These are phyloP conservation scores for Diaporthe citri DNA, from an alignment of 2,329 filamentous ascomycete genomes.

Conservation along the genomic window DNA sequence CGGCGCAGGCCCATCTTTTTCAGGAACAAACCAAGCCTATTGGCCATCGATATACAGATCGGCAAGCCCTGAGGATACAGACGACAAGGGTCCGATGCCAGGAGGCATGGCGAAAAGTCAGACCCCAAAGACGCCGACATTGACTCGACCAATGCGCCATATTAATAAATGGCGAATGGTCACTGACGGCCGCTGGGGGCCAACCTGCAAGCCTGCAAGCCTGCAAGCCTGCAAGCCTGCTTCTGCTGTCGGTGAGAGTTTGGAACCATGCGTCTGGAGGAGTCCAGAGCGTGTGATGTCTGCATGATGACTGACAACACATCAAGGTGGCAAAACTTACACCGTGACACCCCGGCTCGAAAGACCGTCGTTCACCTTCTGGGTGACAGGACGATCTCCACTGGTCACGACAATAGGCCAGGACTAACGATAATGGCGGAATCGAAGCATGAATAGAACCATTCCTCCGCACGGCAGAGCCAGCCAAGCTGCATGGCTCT, in stretches of 20 bases:
- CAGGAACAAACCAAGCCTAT: conserved; percentile 20
- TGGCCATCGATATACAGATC: conserved; percentile 26
- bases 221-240: neutral
- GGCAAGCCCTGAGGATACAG: conserved; percentile 20
- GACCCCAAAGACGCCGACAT: conserved; percentile 24
- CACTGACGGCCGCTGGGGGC: neutral
- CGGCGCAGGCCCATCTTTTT: conserved; percentile 1
- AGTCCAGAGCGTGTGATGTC: conserved; percentile 10
- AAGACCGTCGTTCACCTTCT: neutral
- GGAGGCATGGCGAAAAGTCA: conserved; percentile 22
- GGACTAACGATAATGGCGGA: conserved; percentile 11
- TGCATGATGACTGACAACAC: neutral
- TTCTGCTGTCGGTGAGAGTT: neutral
- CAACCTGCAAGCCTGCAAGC: neutral
- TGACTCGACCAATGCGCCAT: conserved; percentile 27
- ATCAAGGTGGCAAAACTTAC: neutral
- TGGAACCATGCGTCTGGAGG: neutral
- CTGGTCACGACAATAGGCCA: neutral
- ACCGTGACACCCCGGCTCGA: neutral
- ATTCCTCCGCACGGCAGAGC: neutral
- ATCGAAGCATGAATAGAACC: neutral
- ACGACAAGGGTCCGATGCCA: conserved; percentile 9
- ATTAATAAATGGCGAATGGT: conserved; percentile 7
- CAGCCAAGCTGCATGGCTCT: neutral
- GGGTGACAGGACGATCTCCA: neutral